Percentiles rank a stretch among this genome's conserved stretches.
Conservation (phyloP, 2,329 filamentous ascomycete species). For the Dactylellina sp. region DNA sequence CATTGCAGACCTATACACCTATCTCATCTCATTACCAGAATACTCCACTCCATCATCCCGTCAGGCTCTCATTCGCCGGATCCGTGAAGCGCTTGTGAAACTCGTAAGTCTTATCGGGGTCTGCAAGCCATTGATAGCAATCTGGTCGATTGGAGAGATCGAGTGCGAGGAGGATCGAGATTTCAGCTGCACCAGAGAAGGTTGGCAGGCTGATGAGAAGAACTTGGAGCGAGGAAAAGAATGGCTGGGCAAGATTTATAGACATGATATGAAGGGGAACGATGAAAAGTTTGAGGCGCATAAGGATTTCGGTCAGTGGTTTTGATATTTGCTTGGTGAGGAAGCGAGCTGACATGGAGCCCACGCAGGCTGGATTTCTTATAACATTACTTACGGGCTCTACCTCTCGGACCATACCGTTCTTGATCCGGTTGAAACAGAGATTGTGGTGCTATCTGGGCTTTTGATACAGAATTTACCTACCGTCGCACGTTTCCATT, state of each 20-base stretch:
- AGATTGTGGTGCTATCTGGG: slow-evolving; percentile 68
- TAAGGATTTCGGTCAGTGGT: slow-evolving; percentile 65
- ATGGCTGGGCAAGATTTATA: slow-evolving; percentile 70
- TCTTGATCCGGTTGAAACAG: slow-evolving; percentile 69
- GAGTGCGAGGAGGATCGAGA: slow-evolving; percentile 72
- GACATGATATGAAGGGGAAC: slow-evolving; percentile 61
- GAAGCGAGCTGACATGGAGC: neutral
- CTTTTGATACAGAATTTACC: slow-evolving; percentile 72
- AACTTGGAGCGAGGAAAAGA: slow-evolving; percentile 69
- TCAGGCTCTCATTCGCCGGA: slow-evolving; percentile 67
- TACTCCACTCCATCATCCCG: slow-evolving; percentile 66
- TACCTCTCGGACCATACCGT: slow-evolving; percentile 71
- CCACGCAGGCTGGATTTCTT: slow-evolving; percentile 67
- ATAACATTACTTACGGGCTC: slow-evolving; percentile 71
- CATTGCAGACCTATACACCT: slow-evolving; percentile 69
- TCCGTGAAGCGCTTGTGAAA: slow-evolving; percentile 73
- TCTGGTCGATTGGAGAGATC: slow-evolving; percentile 69
- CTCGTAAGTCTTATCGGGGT: slow-evolving; percentile 71
- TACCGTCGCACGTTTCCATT: slow-evolving; percentile 70
- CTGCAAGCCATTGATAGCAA: slow-evolving; percentile 73
- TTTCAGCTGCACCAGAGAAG: slow-evolving; percentile 68
- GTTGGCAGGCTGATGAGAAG: slow-evolving; percentile 71
- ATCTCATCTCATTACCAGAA: slow-evolving; percentile 68
- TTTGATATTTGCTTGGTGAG: neutral
- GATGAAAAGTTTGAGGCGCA: slow-evolving; percentile 65